These are phyloP conservation scores for Hypsizygus marmoreus DNA, from an alignment of 768 basidiomycete species.

Conservation along the genomic window DNA sequence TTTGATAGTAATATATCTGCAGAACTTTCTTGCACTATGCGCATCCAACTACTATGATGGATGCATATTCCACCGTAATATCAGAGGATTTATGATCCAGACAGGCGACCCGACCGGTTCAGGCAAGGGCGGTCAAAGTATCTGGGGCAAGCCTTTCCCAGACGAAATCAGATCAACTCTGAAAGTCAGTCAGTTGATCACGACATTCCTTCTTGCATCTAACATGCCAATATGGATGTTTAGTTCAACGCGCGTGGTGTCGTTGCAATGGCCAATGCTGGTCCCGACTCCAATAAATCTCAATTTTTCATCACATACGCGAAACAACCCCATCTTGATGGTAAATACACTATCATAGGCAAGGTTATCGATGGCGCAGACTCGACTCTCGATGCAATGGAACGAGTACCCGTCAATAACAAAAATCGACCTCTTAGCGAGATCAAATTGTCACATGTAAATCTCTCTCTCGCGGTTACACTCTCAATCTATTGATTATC, in stretches of 20 bases:
- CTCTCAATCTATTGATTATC: slow-evolving; percentile 4
- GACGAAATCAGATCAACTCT: slow-evolving; percentile 95
- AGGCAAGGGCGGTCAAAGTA: slow-evolving; percentile 95
- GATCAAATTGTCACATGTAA: slow-evolving; percentile 79
- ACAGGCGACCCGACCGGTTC: slow-evolving; percentile 88
- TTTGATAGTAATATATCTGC: slow-evolving; percentile 11
- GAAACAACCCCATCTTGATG: slow-evolving; percentile 93
- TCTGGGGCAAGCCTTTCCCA: slow-evolving; percentile 90
- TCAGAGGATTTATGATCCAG: slow-evolving; percentile 95
- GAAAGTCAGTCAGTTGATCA: slow-evolving; percentile 56
- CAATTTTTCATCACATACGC: slow-evolving; percentile 90
- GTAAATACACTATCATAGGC: slow-evolving; percentile 93
- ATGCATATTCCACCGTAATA: slow-evolving; percentile 90
- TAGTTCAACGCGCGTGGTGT: slow-evolving; percentile 96
- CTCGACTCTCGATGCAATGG: slow-evolving; percentile 91
- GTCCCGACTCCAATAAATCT: slow-evolving; percentile 90
- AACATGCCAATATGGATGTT: slow-evolving; percentile 10
- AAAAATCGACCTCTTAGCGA: slow-evolving; percentile 89
- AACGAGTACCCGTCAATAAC: slow-evolving; percentile 84
- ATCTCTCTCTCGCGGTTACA: slow-evolving; percentile 32
- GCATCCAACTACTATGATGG: slow-evolving; percentile 86
- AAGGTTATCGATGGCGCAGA: slow-evolving; percentile 99
- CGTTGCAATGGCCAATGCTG: slow-evolving; percentile 98
- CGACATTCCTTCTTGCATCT: slow-evolving; percentile 20
- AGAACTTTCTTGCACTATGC: slow-evolving; percentile 96